Base-by-base conservation (phyloP, 2,329 filamentous ascomycete species). In the Penicillium olsonii region DNA sequence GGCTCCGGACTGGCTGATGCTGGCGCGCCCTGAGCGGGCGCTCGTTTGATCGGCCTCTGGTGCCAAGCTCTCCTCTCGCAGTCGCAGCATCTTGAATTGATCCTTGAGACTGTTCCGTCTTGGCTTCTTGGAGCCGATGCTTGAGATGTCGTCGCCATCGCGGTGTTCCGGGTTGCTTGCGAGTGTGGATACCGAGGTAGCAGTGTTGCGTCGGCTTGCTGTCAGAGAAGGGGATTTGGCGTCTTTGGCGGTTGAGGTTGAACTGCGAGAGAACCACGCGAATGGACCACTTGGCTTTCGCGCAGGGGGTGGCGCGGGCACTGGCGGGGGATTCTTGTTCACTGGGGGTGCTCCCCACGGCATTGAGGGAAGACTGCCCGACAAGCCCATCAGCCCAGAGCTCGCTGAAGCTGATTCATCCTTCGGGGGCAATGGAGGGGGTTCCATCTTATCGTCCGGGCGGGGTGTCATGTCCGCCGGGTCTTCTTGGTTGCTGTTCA, bases 211-310 rank as follows among this genome's bases (percentile, higher is more conserved):
- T 60, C 87, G 75, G 34, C 72, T 72, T 22, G 71, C 58, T 27
- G 64, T 55, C 26, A 80, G 74, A 52, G 79, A 65, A 15, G 87
- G 80, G 5, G 84, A 80, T 43, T 82, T 79, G 35, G 76, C 68
- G 44, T 81, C 82, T 66, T 79, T 81, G 12, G 8, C 29, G 79
- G 78, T 10, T 71, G 69, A 37, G 22, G 70, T 72, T 19, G 84
- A 82, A 67, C 80, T 86, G 58, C 90, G 79, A 26, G 89, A 90
- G 33, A 95, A 80, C 85, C 89, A 92, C 33, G 89, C 84, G 62
- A 95, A 95, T n/a, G 88, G 90, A 59, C 89, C 90, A 8, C 89
- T 92, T 47, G 95, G 81, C 69, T 94, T 95, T 64, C 90, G 80
- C 58, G 75, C 62, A 15, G 74, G 67, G 34, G 67, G 62, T 4